Evolutionary conservation across 805 yeast species (phyloP).

Genomic region (Pichia cephalocereana): DNA sequence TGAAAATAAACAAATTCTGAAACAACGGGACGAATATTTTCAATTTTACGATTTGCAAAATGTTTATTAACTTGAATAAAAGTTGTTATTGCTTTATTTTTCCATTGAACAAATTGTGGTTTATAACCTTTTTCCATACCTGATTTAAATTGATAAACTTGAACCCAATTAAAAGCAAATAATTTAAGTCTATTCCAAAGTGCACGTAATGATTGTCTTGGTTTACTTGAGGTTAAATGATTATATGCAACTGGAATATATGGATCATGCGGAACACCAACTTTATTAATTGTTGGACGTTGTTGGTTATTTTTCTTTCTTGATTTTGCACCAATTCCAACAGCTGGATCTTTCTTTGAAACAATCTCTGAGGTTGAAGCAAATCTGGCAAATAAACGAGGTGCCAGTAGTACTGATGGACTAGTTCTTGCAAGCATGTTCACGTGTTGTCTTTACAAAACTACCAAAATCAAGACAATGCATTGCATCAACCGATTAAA

Average conservation of each 20-base stretch:
- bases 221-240: slow-evolving; percentile 21
- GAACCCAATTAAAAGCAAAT: slow-evolving; percentile 57
- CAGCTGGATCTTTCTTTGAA: slow-evolving; percentile 5
- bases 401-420: background rate
- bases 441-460: background rate
- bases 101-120: slow-evolving; percentile 70
- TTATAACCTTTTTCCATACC: slow-evolving; percentile 33
- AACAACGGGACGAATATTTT: slow-evolving; percentile 34
- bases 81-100: slow-evolving; percentile 70
- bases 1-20: slow-evolving; percentile 61
- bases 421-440: slow-evolving; percentile 2
- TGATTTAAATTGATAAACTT: slow-evolving; percentile 34
- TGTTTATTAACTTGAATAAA: slow-evolving; percentile 74
- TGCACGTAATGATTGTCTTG: slow-evolving; percentile 34
- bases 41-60: slow-evolving; percentile 55
- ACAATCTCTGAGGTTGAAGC: slow-evolving; percentile 7
- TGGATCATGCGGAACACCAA: slow-evolving; percentile 29
- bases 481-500: no score
- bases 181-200: slow-evolving; percentile 55
- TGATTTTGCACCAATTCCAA: slow-evolving; percentile 8
- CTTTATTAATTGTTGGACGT: slow-evolving; percentile 25
- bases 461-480: no score
- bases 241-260: slow-evolving; percentile 43
- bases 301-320: slow-evolving; percentile 14
- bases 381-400: background rate